phyloP scores from a whole-genome alignment of 2,329 filamentous ascomycete genomes.

The Rugonectria rugulosa region DNA sequence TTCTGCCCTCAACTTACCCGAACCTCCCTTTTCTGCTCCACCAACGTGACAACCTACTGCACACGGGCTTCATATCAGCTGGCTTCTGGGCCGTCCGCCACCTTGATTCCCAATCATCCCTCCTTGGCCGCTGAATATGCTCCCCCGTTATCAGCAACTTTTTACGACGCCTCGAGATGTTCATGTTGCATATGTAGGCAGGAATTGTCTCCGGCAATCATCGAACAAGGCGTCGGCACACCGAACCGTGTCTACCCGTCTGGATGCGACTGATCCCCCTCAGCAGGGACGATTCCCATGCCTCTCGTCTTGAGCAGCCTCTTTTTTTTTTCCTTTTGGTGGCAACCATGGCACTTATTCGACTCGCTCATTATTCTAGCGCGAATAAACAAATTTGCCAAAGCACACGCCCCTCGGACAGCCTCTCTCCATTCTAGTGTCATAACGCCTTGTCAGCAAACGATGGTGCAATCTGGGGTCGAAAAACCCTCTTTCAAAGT shows the following conservation, averaged over 20 bases:
- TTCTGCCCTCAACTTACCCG: slow-evolving; percentile 14
- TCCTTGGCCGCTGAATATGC: background rate
- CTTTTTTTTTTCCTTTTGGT: background rate
- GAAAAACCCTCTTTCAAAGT: slow-evolving; percentile 24
- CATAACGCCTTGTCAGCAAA: slow-evolving; percentile 41
- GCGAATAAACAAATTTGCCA: slow-evolving; percentile 8
- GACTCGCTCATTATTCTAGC: slow-evolving; percentile 5
- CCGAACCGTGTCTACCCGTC: background rate
- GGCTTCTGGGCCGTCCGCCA: slow-evolving; percentile 33
- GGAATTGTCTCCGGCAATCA: slow-evolving; percentile 10
- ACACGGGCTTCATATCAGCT: slow-evolving; percentile 31
- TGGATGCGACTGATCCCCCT: background rate
- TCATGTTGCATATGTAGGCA: background rate
- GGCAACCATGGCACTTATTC: background rate
- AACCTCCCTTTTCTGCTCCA: slow-evolving; percentile 36
- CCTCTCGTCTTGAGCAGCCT: background rate
- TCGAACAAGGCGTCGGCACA: background rate
- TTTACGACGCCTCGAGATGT: background rate
- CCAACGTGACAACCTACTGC: slow-evolving; percentile 37
- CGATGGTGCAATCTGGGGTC: slow-evolving; percentile 41
- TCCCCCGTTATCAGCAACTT: slow-evolving; percentile 6
- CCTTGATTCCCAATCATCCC: slow-evolving; percentile 23
- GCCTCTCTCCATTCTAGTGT: slow-evolving; percentile 24
- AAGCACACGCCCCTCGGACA: slow-evolving; percentile 11
- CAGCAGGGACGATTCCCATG: background rate